These are phyloP conservation scores for Dictyostelium firmibasis DNA, from an alignment of 78 protist species.

Conservation along the genomic window DNA sequence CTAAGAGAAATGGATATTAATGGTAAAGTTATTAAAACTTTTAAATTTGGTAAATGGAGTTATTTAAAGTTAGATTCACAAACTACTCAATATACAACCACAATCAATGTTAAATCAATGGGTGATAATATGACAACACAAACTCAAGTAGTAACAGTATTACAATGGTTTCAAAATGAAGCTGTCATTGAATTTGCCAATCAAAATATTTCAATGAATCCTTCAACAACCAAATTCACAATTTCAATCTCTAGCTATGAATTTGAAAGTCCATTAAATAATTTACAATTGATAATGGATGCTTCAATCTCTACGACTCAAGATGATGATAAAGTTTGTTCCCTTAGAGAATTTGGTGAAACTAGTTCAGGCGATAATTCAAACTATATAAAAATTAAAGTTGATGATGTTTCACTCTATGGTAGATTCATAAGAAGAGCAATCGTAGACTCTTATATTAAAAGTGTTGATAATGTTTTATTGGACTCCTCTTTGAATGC, in stretches of 20 bases:
- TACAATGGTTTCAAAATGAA: neutral
- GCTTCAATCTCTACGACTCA: neutral
- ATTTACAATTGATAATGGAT: neutral
- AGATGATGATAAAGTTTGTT: neutral
- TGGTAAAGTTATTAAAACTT: neutral
- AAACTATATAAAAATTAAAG: neutral
- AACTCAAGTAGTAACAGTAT: neutral
- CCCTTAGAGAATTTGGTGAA: neutral
- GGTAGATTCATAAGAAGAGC: neutral
- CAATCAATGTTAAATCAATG: neutral
- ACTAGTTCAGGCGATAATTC: neutral
- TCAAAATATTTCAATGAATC: neutral
- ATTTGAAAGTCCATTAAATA: neutral
- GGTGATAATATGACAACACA: neutral
- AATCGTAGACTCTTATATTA: neutral
- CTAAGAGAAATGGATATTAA: neutral
- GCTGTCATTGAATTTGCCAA: neutral
- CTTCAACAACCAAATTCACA: neutral
- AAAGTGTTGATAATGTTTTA: neutral
- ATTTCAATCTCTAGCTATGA: neutral
- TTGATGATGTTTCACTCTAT: neutral
- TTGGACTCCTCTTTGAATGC: neutral
- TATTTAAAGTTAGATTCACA: neutral
- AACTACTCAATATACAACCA: neutral
- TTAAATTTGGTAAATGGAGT: neutral